A percentile compares a stretch with the other conserved stretches of the same genome.
Conservation (phyloP, 2,329 filamentous ascomycete species). For the Microdochium trichocladiopsis region DNA sequence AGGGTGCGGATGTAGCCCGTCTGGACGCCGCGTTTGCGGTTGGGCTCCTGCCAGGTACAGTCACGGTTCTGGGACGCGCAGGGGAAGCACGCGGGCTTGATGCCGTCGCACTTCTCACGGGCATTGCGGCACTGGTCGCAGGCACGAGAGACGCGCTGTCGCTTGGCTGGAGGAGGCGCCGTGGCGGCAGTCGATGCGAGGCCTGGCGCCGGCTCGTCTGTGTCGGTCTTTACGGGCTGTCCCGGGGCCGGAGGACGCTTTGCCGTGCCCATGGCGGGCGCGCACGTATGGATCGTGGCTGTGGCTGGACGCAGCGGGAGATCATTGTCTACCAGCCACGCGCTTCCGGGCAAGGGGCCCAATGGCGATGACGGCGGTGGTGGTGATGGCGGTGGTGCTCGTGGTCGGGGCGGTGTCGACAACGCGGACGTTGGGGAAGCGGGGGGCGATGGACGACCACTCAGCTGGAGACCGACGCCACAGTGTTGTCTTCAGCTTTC, state of each 20-base stretch:
- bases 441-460: too few species aligned
- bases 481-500: too few species aligned
- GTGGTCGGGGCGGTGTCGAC: too few species aligned
- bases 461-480: too few species aligned
- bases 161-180: slow-evolving; percentile 36
- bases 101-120: slow-evolving; percentile 67
- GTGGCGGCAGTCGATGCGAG: background rate
- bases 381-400: too few species aligned
- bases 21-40: slow-evolving; percentile 71
- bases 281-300: slow-evolving; percentile 1
- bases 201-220: slow-evolving; percentile 12
- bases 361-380: too few species aligned
- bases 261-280: background rate
- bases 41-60: slow-evolving; percentile 66
- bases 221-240: slow-evolving; percentile 14
- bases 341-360: too few species aligned
- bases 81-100: slow-evolving; percentile 58
- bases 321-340: background rate
- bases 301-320: background rate
- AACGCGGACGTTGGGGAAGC: too few species aligned
- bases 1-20: slow-evolving; percentile 74
- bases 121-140: slow-evolving; percentile 63
- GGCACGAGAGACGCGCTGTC: slow-evolving; percentile 59
- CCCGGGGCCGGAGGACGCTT: slow-evolving; percentile 10
- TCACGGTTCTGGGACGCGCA: slow-evolving; percentile 55